Base-by-base conservation (phyloP, 1,139 yeast genomes). In the Hansenula sp. region DNA sequence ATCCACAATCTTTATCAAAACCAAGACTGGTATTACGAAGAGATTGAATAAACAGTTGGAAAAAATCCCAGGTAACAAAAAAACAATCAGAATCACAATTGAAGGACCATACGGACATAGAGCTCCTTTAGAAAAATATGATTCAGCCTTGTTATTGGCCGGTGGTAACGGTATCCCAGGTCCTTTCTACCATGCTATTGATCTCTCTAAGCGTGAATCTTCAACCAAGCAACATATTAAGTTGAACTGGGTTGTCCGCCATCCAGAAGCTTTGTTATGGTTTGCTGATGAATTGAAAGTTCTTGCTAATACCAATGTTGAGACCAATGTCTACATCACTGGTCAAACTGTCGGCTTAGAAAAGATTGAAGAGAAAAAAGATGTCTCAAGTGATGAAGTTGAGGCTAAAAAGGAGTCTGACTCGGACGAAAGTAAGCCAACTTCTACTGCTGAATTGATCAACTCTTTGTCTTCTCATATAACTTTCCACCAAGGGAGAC, bases 151-250 rank as follows among this genome's bases (percentile, higher is more conserved):
- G 18, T 67, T 84, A 40, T 54, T 85, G 43, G 80, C 84, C 2
- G 86, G 90, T 49, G 93, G 93, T 41, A 82, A 83, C 47, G 96
- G 95, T 53, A 72, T 87, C 50, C 85, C 95, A 13, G 84, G 85
- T 38, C 68, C 70, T n/a, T 59, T 61, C 38, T 57, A 63, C 13
- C 67, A 69, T 47, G 70, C 65, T 48, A 24, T 55, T 49, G 50
- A 55, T 42, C 44, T 59, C 41, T 49, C 54, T 32, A 31, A 41
- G 42, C 41, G 38, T 16, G 43, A 25, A 19, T 18, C 28, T 8
- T 25, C 34, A 6, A 13, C 32, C 38, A 36, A 17, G 13, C 70
- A 76, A 42, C 48, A 51, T 7, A 51, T 77, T 38, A 67, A 68
- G 41, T 62, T 81, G 43, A 47, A 67, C 28, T 81, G 87, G 87